Conservation (phyloP, 306 rosid genomes). For the Dalbergia oliveri region DNA sequence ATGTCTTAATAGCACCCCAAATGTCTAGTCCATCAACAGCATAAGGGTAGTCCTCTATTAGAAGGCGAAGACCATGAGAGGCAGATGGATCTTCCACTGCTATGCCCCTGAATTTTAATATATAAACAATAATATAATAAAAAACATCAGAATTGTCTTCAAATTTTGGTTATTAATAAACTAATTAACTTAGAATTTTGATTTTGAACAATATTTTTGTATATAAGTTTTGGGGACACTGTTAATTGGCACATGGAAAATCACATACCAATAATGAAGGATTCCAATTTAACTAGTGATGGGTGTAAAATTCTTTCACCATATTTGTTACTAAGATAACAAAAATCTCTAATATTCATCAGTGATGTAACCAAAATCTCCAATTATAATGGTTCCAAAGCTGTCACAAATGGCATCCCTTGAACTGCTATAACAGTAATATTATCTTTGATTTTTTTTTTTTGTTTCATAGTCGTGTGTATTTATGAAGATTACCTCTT, state of each 20-base stretch:
- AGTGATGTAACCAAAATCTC: too few species aligned
- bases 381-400: background rate
- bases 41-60: constrained; percentile 69
- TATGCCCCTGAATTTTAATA: constrained; percentile 57
- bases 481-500: constrained; percentile 1
- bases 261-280: too few species aligned
- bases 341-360: background rate
- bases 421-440: background rate
- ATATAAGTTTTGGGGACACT: too few species aligned
- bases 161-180: too few species aligned
- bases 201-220: too few species aligned
- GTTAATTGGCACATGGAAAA: too few species aligned
- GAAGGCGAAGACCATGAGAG: constrained; percentile 63
- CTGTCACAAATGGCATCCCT: background rate
- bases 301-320: background rate
- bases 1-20: constrained; percentile 64
- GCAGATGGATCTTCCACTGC: constrained; percentile 62
- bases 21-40: constrained; percentile 69
- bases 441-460: background rate
- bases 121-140: constrained; percentile 7
- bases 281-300: too few species aligned
- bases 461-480: too few species aligned
- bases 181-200: background rate
- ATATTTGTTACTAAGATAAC: background rate
- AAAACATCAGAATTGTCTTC: background rate